Conservation (phyloP, 495 filamentous ascomycete genomes). For the Tuber magnatum region DNA sequence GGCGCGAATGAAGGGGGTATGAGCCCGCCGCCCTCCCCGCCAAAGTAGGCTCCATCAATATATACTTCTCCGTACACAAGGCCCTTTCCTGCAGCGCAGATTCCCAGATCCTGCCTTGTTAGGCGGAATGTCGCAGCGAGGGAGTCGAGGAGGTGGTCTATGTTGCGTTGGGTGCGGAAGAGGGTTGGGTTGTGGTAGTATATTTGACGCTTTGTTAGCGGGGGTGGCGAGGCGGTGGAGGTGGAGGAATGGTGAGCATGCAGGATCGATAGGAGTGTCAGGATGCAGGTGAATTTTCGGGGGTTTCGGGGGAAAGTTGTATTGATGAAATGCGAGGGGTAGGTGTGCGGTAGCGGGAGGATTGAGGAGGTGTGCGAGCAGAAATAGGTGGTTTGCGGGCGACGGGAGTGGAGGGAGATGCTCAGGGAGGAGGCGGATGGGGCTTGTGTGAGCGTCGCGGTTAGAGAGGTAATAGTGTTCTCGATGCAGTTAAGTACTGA, state of each 20-base stretch:
- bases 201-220: constrained; percentile 55
- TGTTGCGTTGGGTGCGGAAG: constrained; percentile 66
- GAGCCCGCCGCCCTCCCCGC: constrained; percentile 47
- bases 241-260: constrained; percentile 8
- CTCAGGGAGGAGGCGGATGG: constrained; percentile 12
- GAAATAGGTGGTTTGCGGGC: constrained; percentile 10
- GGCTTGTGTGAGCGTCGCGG: constrained; percentile 6
- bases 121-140: constrained; percentile 69
- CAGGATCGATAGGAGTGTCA: constrained; percentile 22
- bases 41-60: constrained; percentile 21
- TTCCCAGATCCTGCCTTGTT: constrained; percentile 55
- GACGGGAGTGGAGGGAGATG: constrained; percentile 16
- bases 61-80: constrained; percentile 54
- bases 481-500: constrained; percentile 22
- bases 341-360: constrained; percentile 4
- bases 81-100: constrained; percentile 70
- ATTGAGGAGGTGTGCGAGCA: constrained; percentile 10
- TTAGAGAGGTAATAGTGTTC: constrained; percentile 16
- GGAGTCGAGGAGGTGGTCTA: constrained; percentile 75
- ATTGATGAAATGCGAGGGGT: background rate
- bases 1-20: constrained; percentile 56
- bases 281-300: constrained; percentile 24
- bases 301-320: constrained; percentile 26
- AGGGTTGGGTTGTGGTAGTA: constrained; percentile 80
- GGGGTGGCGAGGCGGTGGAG: constrained; percentile 37